phyloP scores from a whole-genome alignment of 176 grass and related monocot genomes.

The Cenchrus americanus region DNA sequence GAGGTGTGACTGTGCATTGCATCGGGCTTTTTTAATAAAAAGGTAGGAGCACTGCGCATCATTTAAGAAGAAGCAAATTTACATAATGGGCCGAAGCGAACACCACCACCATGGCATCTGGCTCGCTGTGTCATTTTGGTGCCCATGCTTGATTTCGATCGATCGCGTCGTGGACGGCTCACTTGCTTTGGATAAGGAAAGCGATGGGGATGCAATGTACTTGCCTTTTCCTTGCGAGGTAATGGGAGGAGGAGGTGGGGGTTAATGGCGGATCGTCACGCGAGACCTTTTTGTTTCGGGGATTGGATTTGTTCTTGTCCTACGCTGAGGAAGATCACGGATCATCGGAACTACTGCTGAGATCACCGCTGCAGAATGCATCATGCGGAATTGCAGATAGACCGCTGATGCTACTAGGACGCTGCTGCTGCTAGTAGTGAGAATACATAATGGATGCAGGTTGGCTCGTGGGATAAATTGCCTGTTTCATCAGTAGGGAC shows the following conservation, averaged over 20 bases:
- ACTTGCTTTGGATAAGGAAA: slow-evolving; percentile 5
- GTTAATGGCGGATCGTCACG: background rate
- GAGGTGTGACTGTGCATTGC: slow-evolving; percentile 37
- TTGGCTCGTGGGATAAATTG: background rate
- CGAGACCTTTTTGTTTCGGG: too few relatives aligned
- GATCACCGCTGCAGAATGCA: background rate
- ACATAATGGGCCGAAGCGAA: too few relatives aligned
- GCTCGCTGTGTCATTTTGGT: background rate
- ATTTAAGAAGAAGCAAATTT: too few relatives aligned
- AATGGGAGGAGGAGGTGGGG: slow-evolving; percentile 1
- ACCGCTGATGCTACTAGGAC: background rate
- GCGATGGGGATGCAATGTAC: slow-evolving; percentile 30
- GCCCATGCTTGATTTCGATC: slow-evolving; percentile 22
- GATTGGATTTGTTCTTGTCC: background rate
- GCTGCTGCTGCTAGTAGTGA: background rate
- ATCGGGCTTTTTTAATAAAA: too few relatives aligned
- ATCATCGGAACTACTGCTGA: background rate
- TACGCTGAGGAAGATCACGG: background rate
- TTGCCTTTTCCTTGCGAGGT: slow-evolving; percentile 15
- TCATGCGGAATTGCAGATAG: background rate
- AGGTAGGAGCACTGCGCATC: too few relatives aligned
- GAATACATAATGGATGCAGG: too few relatives aligned
- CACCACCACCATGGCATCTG: slow-evolving; percentile 27
- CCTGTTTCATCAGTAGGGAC: background rate
- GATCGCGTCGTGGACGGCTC: background rate